A percentile compares a stretch with the other conserved stretches of the same genome.
Conservation (phyloP, 306 rosid genomes). For the Leucaena leucocephala region DNA sequence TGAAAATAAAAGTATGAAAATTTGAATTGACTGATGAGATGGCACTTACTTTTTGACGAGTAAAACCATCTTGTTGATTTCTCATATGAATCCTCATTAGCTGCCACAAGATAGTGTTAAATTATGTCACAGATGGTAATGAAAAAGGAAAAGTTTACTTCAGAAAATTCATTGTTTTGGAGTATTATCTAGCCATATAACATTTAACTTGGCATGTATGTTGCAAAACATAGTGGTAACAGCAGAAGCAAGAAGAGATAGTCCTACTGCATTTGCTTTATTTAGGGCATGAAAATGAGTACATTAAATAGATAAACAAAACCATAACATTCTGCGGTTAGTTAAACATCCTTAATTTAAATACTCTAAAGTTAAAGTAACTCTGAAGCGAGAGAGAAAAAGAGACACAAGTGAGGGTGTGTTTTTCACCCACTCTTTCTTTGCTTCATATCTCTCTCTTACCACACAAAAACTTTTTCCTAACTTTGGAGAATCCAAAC, state of each 20-base stretch:
- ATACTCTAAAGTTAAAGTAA: neutral
- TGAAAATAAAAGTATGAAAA: neutral
- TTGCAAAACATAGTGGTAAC: neutral
- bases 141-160: slow-evolving; percentile 14
- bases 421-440: neutral
- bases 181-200: neutral
- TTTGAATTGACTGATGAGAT: neutral
- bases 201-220: neutral
- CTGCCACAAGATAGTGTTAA: slow-evolving; percentile 46
- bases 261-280: slow-evolving; percentile 1
- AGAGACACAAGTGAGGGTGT: neutral
- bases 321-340: neutral
- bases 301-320: neutral
- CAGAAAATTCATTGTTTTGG: neutral
- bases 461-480: neutral
- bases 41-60: slow-evolving; percentile 64
- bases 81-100: slow-evolving; percentile 62
- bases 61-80: slow-evolving; percentile 56
- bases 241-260: neutral
- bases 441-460: neutral
- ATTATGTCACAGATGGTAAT: slow-evolving; percentile 15
- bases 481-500: neutral
- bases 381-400: neutral
- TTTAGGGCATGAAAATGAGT: neutral
- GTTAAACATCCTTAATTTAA: neutral